phyloP scores from a whole-genome alignment of 805 yeast genomes.

The Blastobotrys terrestris region DNA sequence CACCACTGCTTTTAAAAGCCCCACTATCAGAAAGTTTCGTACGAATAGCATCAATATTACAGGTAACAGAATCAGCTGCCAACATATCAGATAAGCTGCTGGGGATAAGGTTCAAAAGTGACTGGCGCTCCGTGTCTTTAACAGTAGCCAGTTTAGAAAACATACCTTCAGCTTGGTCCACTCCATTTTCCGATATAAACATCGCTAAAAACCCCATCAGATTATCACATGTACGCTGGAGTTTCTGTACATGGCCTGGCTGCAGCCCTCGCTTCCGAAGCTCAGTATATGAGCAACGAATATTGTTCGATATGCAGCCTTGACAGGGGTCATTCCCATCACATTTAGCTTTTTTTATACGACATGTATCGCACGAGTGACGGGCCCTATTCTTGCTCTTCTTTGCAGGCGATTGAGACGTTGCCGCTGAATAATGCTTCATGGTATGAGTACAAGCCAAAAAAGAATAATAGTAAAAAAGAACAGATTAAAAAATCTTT shows the following conservation, averaged over 20 bases:
- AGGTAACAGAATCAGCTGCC: not conserved
- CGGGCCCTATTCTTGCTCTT: not conserved
- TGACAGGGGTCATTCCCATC: constrained; percentile 9
- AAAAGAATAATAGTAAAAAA: too few species aligned
- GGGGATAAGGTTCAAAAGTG: not conserved
- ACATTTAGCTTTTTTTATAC: constrained; percentile 10
- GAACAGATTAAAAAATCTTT: too few species aligned
- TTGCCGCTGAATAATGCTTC: not conserved
- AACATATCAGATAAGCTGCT: not conserved
- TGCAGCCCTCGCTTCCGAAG: constrained; percentile 12
- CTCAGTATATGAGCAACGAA: constrained; percentile 6
- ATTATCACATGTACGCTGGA: constrained; percentile 9
- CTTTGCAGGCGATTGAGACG: not conserved
- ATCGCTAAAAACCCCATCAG: constrained; percentile 9
- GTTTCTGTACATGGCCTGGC: constrained; percentile 11
- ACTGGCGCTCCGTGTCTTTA: not conserved
- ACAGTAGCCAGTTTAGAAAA: constrained; percentile 1
- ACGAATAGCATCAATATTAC: constrained; percentile 1
- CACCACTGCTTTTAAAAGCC: not conserved
- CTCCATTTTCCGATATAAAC: constrained; percentile 7
- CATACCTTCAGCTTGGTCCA: not conserved
- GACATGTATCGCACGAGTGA: constrained; percentile 13
- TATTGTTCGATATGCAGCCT: constrained; percentile 3
- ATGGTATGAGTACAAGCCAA: too few species aligned
- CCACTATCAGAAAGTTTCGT: not conserved